phyloP scores from a whole-genome alignment of 148 eudicot genomes.

The Cornus florida region DNA sequence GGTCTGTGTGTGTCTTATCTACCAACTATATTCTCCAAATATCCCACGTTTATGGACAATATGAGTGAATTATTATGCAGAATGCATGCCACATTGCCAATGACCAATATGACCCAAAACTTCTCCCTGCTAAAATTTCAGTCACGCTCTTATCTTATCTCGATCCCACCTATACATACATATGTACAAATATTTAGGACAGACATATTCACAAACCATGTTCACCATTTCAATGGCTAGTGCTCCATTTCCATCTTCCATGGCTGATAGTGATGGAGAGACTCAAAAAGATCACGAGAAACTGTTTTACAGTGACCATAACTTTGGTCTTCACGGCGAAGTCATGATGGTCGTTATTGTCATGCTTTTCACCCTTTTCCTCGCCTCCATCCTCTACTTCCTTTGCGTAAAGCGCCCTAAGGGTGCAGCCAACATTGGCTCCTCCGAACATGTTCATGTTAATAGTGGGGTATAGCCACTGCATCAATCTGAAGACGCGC shows the following conservation, averaged over 20 bases:
- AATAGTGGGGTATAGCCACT: too few species aligned
- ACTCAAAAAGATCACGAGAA: neutral
- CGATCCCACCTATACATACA: neutral
- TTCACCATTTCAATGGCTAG: neutral
- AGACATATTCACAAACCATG: too few species aligned
- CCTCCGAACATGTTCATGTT: neutral
- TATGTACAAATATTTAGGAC: neutral
- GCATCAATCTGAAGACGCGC: too few species aligned
- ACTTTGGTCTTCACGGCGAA: constrained; percentile 1
- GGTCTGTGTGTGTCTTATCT: neutral
- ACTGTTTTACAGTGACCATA: neutral
- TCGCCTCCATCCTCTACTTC: neutral
- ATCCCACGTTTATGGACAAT: neutral
- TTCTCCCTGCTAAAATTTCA: neutral
- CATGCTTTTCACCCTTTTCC: neutral
- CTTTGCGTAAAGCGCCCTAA: neutral
- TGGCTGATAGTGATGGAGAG: neutral
- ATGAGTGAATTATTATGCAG: too few species aligned
- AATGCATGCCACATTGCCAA: too few species aligned
- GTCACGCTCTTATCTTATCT: too few species aligned
- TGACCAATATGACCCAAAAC: neutral
- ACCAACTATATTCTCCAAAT: neutral
- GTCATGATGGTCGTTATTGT: constrained; percentile 7
- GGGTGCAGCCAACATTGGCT: neutral
- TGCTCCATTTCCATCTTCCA: neutral